A percentile compares a stretch with the other conserved stretches of the same genome.
phyloP scores from a whole-genome alignment of 768 basidiomycete species.

The Termitomyces heimii region DNA sequence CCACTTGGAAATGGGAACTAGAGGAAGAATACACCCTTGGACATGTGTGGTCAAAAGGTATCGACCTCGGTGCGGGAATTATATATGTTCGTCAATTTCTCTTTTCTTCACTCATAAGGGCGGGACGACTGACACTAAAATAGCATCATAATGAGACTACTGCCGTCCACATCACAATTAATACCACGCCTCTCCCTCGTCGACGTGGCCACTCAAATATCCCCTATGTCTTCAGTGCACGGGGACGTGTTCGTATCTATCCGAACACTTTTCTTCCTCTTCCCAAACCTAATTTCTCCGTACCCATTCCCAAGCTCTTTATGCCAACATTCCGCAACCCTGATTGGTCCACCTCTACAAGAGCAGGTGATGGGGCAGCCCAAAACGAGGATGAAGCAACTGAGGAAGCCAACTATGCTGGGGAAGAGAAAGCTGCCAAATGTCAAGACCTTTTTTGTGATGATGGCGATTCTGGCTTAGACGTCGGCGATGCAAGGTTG shows the following conservation, averaged over 20 bases:
- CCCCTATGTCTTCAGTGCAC: conserved; percentile 54
- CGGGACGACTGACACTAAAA: neutral
- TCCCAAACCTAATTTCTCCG: conserved; percentile 15
- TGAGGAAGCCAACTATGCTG: conserved; percentile 2
- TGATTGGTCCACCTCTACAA: neutral
- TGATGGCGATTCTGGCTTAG: conserved; percentile 18
- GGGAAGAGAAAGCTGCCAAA: conserved; percentile 6
- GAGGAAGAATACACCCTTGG: conserved; percentile 61
- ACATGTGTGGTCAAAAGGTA: conserved; percentile 52
- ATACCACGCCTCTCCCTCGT: conserved; percentile 41
- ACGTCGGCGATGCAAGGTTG: conserved; percentile 15
- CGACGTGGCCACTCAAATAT: conserved; percentile 56
- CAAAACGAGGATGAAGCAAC: conserved; percentile 5
- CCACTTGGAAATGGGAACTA: conserved; percentile 61
- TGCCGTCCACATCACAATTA: conserved; percentile 60
- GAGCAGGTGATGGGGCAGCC: neutral
- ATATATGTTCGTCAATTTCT: conserved; percentile 47
- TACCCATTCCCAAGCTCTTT: conserved; percentile 11
- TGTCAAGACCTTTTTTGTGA: conserved; percentile 9
- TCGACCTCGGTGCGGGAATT: conserved; percentile 39
- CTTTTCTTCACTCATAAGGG: neutral
- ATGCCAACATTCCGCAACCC: neutral
- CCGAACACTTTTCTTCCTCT: conserved; percentile 14
- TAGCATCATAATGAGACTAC: conserved; percentile 50
- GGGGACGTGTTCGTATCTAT: conserved; percentile 35